Conservation (phyloP, 1,139 yeast genomes). For the Taphrina confusa region DNA sequence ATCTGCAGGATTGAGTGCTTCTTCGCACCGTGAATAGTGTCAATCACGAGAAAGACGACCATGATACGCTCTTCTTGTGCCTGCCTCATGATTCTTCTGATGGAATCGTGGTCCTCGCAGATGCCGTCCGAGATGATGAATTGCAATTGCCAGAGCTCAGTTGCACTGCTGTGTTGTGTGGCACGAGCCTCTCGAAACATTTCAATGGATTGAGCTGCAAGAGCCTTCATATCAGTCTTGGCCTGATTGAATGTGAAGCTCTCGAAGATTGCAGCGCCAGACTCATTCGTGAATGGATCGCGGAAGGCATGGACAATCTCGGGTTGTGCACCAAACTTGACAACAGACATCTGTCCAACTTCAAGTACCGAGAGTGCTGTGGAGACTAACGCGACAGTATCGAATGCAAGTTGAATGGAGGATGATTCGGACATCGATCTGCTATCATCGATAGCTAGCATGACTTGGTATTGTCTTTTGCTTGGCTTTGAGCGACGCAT, state of each 20-base stretch:
- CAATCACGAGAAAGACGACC: constrained; percentile 93
- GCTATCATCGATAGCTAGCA: constrained; percentile 97
- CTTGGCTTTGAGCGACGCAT: constrained; percentile 95
- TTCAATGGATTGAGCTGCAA: constrained; percentile 69
- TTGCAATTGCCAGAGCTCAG: constrained; percentile 89
- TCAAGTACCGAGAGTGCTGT: constrained; percentile 92
- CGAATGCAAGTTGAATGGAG: constrained; percentile 87
- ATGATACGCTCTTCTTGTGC: constrained; percentile 91
- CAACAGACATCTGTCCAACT: constrained; percentile 88
- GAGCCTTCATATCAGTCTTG: constrained; percentile 74
- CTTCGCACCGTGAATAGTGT: constrained; percentile 79
- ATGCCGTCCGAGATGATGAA: constrained; percentile 94
- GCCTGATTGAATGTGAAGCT: constrained; percentile 91
- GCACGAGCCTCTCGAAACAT: constrained; percentile 72
- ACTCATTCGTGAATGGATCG: constrained; percentile 74
- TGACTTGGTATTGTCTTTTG: constrained; percentile 93
- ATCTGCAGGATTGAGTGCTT: constrained; percentile 75
- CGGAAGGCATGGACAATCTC: constrained; percentile 88
- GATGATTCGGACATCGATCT: constrained; percentile 91
- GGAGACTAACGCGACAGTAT: constrained; percentile 89
- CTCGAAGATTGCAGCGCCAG: constrained; percentile 81
- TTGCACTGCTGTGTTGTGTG: constrained; percentile 41
- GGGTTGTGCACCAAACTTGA: constrained; percentile 84
- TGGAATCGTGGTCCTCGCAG: constrained; percentile 86
- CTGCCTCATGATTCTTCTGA: constrained; percentile 78